Evolutionary conservation across 1,139 yeast species (phyloP).

Genomic region (Zygosaccharomyces pseudobailii): DNA sequence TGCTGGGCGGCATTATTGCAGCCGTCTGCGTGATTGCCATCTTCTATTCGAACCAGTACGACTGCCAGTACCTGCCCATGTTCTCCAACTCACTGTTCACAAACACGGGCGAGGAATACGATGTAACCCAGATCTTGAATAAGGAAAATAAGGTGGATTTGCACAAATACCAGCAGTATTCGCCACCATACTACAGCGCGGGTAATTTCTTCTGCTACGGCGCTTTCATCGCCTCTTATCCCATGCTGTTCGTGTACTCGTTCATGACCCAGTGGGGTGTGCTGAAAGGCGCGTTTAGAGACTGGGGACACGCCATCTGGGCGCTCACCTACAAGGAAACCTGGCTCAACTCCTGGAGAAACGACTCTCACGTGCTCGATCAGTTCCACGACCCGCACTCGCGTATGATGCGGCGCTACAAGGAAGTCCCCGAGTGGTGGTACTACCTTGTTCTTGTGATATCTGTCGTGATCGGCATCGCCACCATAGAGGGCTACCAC

Average conservation of each 20-base stretch:
- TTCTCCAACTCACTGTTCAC: constrained; percentile 46
- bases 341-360: constrained; percentile 20
- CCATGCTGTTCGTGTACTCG: constrained; percentile 48
- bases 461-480: constrained; percentile 47
- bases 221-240: constrained; percentile 53
- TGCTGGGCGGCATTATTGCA: constrained; percentile 43
- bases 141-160: constrained; percentile 38
- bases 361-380: constrained; percentile 21
- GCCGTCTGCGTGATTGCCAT: constrained; percentile 42
- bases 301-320: constrained; percentile 30
- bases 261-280: constrained; percentile 32
- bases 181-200: constrained; percentile 58
- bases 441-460: constrained; percentile 45
- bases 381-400: constrained; percentile 51
- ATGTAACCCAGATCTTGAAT: constrained; percentile 42
- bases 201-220: constrained; percentile 54
- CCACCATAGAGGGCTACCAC: constrained; percentile 43
- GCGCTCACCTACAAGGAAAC: constrained; percentile 28
- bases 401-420: constrained; percentile 49
- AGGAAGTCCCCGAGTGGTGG: constrained; percentile 64
- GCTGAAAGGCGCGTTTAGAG: constrained; percentile 24
- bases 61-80: constrained; percentile 53
- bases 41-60: constrained; percentile 47
- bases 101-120: constrained; percentile 44
- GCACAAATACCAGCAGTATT: constrained; percentile 42